A percentile compares a stretch with the other conserved stretches of the same genome.
Evolutionary conservation across 768 basidiomycete species (phyloP).

Genomic region (Russula sp.): DNA sequence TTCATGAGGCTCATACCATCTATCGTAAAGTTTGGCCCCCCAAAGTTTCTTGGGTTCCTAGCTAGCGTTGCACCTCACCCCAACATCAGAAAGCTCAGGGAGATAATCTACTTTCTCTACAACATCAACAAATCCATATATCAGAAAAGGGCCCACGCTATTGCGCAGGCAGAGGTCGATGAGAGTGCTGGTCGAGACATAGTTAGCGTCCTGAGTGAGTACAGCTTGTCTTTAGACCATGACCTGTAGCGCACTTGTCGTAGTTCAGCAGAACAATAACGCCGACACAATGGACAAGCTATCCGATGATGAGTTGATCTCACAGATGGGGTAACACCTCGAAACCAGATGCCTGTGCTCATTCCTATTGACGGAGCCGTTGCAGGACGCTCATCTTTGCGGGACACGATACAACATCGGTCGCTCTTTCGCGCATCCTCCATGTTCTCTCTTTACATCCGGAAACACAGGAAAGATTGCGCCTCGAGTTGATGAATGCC

Average conservation of each 20-base stretch:
- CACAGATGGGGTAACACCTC: constrained; percentile 25
- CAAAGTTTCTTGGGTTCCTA: constrained; percentile 21
- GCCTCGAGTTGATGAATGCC: constrained; percentile 17
- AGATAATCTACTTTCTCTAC: constrained; percentile 24
- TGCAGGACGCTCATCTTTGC: constrained; percentile 22
- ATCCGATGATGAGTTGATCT: constrained; percentile 26
- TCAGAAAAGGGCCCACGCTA: background rate
- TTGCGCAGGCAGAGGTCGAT: background rate
- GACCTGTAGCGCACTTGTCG: background rate
- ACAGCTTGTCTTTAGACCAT: background rate
- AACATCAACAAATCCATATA: constrained; percentile 14
- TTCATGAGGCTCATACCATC: constrained; percentile 17
- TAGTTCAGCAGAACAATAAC: constrained; percentile 24
- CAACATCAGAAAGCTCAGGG: constrained; percentile 21
- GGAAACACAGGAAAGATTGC: constrained; percentile 16
- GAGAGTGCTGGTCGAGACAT: constrained; percentile 12
- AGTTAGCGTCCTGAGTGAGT: constrained; percentile 14
- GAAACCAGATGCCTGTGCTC: background rate
- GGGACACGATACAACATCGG: constrained; percentile 23
- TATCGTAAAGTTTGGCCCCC: constrained; percentile 19
- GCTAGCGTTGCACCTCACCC: constrained; percentile 17
- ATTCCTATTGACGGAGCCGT: background rate
- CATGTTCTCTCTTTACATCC: constrained; percentile 20
- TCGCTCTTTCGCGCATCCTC: constrained; percentile 20
- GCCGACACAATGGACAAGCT: constrained; percentile 22